These are phyloP conservation scores for Amanita exitialis DNA, from an alignment of 768 basidiomycete genomes.

Conservation along the genomic window DNA sequence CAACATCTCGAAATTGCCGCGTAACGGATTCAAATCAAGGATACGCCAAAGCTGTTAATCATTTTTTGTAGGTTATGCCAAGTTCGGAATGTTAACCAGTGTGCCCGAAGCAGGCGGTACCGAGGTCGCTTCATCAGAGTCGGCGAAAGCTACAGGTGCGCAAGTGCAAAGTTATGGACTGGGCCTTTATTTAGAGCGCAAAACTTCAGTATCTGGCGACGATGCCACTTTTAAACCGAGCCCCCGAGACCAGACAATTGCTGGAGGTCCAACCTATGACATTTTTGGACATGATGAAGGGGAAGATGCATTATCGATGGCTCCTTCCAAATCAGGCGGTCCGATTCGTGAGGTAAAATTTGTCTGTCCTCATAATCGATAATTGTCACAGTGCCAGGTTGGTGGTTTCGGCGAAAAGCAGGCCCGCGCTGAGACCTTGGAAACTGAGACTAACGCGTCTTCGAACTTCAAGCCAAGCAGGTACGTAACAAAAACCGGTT, in stretches of 20 bases:
- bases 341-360: neutral
- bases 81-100: constrained; percentile 48
- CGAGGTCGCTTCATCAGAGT: constrained; percentile 2
- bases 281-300: constrained; percentile 38
- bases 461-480: constrained; percentile 35
- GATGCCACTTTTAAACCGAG: constrained; percentile 36
- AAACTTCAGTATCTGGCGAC: constrained; percentile 6
- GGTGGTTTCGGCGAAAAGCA: neutral
- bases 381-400: neutral
- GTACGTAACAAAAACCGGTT: constrained; percentile 18
- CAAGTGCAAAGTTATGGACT: neutral
- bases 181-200: neutral
- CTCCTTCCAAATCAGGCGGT: constrained; percentile 29
- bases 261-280: constrained; percentile 40
- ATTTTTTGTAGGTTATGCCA: constrained; percentile 48
- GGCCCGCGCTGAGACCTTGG: neutral
- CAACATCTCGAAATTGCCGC: constrained; percentile 68
- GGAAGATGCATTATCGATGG: constrained; percentile 50
- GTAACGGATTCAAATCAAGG: constrained; percentile 26
- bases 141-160: neutral
- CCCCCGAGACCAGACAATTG: constrained; percentile 45
- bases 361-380: neutral
- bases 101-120: constrained; percentile 10
- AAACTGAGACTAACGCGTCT: neutral
- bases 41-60: neutral